Evolutionary conservation across 805 yeast genomes (phyloP).

Genomic region (Ogataea nitratoaversa): DNA sequence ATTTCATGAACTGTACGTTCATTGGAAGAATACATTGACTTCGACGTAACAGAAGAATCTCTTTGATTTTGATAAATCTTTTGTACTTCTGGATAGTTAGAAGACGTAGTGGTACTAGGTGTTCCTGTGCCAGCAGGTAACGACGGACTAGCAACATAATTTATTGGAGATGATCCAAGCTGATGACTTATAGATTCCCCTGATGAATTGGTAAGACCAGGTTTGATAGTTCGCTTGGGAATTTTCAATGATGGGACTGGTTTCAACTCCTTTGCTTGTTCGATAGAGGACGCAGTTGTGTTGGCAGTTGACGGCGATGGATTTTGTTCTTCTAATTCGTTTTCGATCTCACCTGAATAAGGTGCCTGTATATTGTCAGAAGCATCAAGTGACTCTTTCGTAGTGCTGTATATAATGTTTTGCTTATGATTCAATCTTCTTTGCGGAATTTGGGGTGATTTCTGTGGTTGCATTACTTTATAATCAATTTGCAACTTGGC

Average conservation of each 20-base stretch:
- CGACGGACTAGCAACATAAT: not conserved
- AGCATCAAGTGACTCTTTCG: not conserved
- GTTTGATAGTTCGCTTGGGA: not conserved
- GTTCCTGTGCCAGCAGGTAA: not conserved
- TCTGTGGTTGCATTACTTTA: not conserved
- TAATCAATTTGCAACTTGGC: not conserved
- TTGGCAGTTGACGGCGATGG: not conserved
- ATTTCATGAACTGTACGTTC: conserved; percentile 14
- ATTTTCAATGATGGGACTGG: not conserved
- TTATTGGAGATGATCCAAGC: not conserved
- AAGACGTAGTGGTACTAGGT: not conserved
- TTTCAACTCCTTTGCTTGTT: not conserved
- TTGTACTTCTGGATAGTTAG: not conserved
- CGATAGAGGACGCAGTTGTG: not conserved
- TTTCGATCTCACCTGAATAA: not conserved
- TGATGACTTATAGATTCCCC: not conserved
- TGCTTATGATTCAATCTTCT: not conserved
- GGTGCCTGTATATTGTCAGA: not conserved
- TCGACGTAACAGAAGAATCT: not conserved
- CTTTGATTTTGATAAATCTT: not conserved
- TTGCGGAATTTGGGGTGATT: not conserved
- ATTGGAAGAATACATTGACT: conserved; percentile 3
- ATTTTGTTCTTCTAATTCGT: not conserved
- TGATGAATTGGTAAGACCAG: not conserved
- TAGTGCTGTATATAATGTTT: not conserved